Base-by-base conservation (phyloP, 2,329 filamentous ascomycete species). In the Nakataea oryzae region DNA sequence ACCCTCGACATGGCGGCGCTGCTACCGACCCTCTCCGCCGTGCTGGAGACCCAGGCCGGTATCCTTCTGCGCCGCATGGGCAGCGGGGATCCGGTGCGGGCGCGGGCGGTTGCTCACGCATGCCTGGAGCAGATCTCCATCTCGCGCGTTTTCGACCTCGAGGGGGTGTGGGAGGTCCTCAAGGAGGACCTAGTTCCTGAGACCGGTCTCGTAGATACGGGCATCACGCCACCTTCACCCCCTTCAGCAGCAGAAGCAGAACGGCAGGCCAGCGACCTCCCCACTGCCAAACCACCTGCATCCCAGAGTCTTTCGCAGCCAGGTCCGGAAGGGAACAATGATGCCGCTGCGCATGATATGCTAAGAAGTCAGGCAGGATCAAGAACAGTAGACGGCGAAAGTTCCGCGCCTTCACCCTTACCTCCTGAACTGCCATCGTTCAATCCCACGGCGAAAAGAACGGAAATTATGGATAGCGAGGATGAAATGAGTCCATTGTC, bases 131-230 rank as follows among this genome's bases (percentile, higher is more conserved):
- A 74, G 57, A 78, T 86, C 4, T 76, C 79, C 34, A 74, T 87
- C 30, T 81, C 81, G 28, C 75, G 81, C 28, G 78, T 86, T 1
- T 87, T 87, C 65, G 83, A 86, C 63, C 66, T 84, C 13, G 78
- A 85, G 57, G 85, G 85, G 0, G 66, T 87, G 24, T 79, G 76
- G 76, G 82, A 86, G 68, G 82, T 82, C 1, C 66, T 87, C 41
- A 71, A 69, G 2, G 85, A 87, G 47, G 75, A 78, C 14, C 61
- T 62, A 4, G 41, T 28, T 29, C 64, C 59, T 21, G 47, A 61
- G 28, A 21, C 57, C 21, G n/a, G 30, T 50, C 41, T 21, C 1
- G 41, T 6, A 0, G 27, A n/a, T 28, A 29, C 56, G 28, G 1
- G 32, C 5, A 6, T 26, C 24, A 26, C 29, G 26, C n/a, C 58